phyloP scores from a whole-genome alignment of 2,329 filamentous ascomycete species.

The Ceratocystis cubensis region DNA sequence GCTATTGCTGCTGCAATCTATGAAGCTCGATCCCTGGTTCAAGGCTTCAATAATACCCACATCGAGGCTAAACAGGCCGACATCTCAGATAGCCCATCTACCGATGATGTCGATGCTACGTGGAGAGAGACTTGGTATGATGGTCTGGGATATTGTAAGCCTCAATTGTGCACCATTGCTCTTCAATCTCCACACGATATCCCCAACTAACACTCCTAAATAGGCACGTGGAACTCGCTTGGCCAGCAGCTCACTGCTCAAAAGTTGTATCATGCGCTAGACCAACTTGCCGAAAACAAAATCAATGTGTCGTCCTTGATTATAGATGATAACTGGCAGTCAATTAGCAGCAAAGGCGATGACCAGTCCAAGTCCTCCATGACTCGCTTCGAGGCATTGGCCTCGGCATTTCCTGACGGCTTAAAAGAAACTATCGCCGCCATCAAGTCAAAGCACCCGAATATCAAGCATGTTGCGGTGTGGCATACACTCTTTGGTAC shows the following conservation, averaged over 20 bases:
- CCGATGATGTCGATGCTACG: slow-evolving; percentile 40
- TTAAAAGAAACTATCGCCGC: slow-evolving; percentile 56
- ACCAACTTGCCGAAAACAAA: slow-evolving; percentile 53
- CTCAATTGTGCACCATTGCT: neutral
- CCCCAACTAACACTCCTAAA: neutral
- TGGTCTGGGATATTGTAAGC: slow-evolving; percentile 72
- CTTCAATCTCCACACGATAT: neutral
- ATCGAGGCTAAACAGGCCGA: neutral
- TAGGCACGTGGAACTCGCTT: slow-evolving; percentile 82
- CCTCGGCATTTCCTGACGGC: slow-evolving; percentile 64
- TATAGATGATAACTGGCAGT: slow-evolving; percentile 96
- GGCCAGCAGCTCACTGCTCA: slow-evolving; percentile 72
- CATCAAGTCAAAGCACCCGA: slow-evolving; percentile 56
- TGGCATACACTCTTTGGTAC: slow-evolving; percentile 70
- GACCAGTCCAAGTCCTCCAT: slow-evolving; percentile 51
- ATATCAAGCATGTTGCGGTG: slow-evolving; percentile 73
- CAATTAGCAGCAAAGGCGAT: slow-evolving; percentile 43
- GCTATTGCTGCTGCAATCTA: slow-evolving; percentile 76
- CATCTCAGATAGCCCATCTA: slow-evolving; percentile 20
- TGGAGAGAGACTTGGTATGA: slow-evolving; percentile 89
- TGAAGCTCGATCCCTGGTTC: slow-evolving; percentile 53
- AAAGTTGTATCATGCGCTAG: slow-evolving; percentile 64
- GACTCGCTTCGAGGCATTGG: slow-evolving; percentile 77
- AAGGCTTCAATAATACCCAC: neutral
- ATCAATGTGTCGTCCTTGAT: slow-evolving; percentile 78